phyloP scores from a whole-genome alignment of 1,284 basidiomycete species.

The Mycena citricolor region DNA sequence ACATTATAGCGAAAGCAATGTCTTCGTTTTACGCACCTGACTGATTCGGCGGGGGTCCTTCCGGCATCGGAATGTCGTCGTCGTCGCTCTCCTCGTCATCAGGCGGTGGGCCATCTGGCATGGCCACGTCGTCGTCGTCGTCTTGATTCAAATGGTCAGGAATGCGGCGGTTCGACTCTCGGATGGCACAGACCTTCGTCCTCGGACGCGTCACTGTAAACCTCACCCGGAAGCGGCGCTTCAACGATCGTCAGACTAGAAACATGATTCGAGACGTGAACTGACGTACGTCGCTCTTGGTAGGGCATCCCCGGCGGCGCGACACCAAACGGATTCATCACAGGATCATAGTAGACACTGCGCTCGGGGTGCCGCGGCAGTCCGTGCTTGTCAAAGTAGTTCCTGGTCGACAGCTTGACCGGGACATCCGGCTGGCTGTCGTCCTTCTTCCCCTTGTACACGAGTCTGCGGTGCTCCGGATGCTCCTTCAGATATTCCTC shows the following conservation, averaged over 20 bases:
- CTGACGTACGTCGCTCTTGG: constrained; percentile 72
- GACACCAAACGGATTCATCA: constrained; percentile 94
- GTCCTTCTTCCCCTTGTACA: constrained; percentile 59
- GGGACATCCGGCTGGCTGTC: constrained; percentile 45
- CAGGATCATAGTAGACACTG: constrained; percentile 89
- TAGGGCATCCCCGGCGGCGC: constrained; percentile 97
- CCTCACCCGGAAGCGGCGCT: constrained; percentile 65
- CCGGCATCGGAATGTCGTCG: constrained; percentile 86
- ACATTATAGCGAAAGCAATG: not conserved
- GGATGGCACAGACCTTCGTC: constrained; percentile 42
- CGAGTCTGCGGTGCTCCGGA: constrained; percentile 81
- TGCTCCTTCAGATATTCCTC: constrained; percentile 88
- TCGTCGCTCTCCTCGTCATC: constrained; percentile 51
- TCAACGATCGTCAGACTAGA: constrained; percentile 13
- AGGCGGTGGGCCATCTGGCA: constrained; percentile 79
- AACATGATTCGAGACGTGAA: too few relatives aligned
- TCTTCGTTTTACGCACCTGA: constrained; percentile 21
- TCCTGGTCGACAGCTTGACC: constrained; percentile 51
- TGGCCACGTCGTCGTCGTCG: constrained; percentile 58
- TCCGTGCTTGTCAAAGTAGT: constrained; percentile 78
- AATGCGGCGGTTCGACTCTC: not conserved
- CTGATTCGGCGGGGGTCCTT: constrained; percentile 67
- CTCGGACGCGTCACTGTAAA: constrained; percentile 57
- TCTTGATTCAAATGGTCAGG: constrained; percentile 7
- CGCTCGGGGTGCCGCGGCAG: constrained; percentile 83